Base-by-base conservation (phyloP, 495 filamentous ascomycete genomes). In the Apiosordaria backusii region DNA sequence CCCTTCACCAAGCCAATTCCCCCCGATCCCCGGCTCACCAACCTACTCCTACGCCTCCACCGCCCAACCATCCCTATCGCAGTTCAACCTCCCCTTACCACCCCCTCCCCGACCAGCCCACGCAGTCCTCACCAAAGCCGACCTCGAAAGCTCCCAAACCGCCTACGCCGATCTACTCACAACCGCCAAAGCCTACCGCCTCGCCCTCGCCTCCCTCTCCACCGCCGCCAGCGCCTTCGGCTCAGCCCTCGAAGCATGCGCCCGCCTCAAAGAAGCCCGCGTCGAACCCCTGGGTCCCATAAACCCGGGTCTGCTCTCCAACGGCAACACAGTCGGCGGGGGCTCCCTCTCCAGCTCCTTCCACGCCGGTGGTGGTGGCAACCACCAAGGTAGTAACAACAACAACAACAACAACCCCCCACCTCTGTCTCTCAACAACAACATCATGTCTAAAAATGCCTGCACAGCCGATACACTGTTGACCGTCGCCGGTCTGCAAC, bases 41-140 rank as follows among this genome's bases (percentile, higher is more conserved):
- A 83, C 86, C 1, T 85, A 83, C 65, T 87, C 86, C 4, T 86
- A 84, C 71, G 84, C 86, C 60, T 86, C 84, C 24, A 88, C 85
- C 18, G 81, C 85, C 25, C 82, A 86, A 71, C 85, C 82, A 23
- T 52, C 59, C 16, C 75, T 85, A 29, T 83, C 84, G 19, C 75
- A 82, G 19, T 83, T 82, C 74, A 85, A 85, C 71, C 74, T 89
- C 13, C 86, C 85, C 0, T 76, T 84, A 6, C 84, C 85, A 9
- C 86, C 85, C 0, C 82, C 84, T 6, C 86, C 86, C 0, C 78
- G 77, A 21, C 78, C 84, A 21, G 72, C 81, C 13, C 81, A 87
- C 67, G 77, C 84, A 67, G 82, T 88, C 63, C 80, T 89, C 59
- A 82, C 85, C 60, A 85, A 86, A 69, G 70, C 78, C 71, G 86